Evolutionary conservation across 164 flowering plant species (phyloP).

Genomic region (Chimonanthus salicifolius): DNA sequence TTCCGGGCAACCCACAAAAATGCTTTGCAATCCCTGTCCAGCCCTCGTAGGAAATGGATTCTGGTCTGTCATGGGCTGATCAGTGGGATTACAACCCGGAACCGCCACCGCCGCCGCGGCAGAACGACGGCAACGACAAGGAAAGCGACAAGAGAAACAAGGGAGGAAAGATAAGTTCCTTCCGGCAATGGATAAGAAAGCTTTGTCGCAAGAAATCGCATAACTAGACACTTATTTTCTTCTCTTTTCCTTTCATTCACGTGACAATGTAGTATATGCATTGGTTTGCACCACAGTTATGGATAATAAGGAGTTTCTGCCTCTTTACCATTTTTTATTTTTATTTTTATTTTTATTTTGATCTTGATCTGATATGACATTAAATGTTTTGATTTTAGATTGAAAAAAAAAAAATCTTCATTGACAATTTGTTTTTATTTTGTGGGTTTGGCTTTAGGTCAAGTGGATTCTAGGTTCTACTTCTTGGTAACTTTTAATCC

Average conservation of each 20-base stretch:
- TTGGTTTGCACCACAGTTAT: no score
- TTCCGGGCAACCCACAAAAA: background rate
- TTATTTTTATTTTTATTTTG: no score
- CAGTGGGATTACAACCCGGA: constrained; percentile 5
- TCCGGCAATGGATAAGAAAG: background rate
- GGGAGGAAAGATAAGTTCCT: background rate
- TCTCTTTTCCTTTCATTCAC: background rate
- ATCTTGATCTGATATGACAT: background rate
- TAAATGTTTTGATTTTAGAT: no score
- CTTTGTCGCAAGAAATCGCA: background rate
- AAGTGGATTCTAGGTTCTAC: no score
- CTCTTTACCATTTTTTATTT: no score
- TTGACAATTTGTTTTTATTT: no score
- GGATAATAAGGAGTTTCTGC: no score
- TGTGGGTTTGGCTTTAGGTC: no score
- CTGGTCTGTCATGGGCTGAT: constrained; percentile 6
- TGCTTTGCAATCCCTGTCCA: background rate
- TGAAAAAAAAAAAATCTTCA: no score
- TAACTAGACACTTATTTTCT: background rate
- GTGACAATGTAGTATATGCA: background rate
- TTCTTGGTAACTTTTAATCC: no score
- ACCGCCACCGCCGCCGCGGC: background rate
- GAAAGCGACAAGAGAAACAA: background rate
- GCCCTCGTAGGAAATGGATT: background rate
- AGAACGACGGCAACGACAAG: background rate